Percentiles rank a stretch among this genome's conserved stretches.
These are phyloP conservation scores for Novakomyces olei DNA, from an alignment of 805 yeast species.

Conservation along the genomic window DNA sequence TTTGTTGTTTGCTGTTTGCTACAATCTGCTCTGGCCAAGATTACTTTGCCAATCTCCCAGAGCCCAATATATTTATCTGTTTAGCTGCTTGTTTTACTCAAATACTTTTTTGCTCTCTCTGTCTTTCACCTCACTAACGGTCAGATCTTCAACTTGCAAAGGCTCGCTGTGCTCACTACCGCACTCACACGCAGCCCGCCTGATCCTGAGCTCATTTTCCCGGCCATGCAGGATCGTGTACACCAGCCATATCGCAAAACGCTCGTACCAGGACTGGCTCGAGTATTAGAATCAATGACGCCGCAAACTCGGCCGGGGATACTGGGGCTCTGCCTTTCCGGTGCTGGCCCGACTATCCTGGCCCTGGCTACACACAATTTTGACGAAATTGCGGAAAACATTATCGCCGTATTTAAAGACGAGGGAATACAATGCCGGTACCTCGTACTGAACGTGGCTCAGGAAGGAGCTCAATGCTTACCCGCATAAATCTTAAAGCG, in stretches of 20 bases:
- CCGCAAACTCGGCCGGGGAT: slow-evolving; percentile 60
- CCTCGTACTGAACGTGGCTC: slow-evolving; percentile 68
- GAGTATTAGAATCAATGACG: slow-evolving; percentile 55
- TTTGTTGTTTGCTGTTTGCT: too few relatives aligned
- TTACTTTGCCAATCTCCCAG: too few relatives aligned
- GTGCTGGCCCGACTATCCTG: slow-evolving; percentile 94
- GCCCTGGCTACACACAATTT: slow-evolving; percentile 81
- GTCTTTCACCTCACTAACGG: background rate
- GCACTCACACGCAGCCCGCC: slow-evolving; percentile 77
- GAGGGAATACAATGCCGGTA: slow-evolving; percentile 54
- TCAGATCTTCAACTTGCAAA: slow-evolving; percentile 78
- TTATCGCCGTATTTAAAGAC: slow-evolving; percentile 42
- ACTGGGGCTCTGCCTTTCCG: slow-evolving; percentile 83
- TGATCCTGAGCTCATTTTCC: slow-evolving; percentile 58
- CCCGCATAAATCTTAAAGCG: too few relatives aligned
- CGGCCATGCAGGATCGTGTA: slow-evolving; percentile 88
- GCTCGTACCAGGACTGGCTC: slow-evolving; percentile 64
- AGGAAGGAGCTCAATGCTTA: slow-evolving; percentile 85
- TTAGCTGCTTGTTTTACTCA: too few relatives aligned
- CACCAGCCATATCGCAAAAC: slow-evolving; percentile 83
- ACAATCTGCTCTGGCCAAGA: too few relatives aligned
- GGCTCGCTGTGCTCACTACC: slow-evolving; percentile 77
- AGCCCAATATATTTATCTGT: too few relatives aligned
- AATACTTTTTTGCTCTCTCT: too few relatives aligned
- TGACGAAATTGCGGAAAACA: slow-evolving; percentile 59